phyloP scores from a whole-genome alignment of 371 early-diverging fungal species.

The Circinella umbellata region DNA sequence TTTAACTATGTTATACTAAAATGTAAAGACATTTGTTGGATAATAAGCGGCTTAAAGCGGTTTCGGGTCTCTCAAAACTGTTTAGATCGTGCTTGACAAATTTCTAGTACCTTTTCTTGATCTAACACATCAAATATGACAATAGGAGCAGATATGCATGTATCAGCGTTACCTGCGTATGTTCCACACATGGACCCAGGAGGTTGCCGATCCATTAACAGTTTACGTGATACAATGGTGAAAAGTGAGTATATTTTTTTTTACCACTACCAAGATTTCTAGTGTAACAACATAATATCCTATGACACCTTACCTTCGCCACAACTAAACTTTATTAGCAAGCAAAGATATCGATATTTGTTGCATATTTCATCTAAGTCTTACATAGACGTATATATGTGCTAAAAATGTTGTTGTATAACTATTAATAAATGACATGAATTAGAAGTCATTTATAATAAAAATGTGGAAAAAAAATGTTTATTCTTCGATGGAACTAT shows the following conservation, averaged over 20 bases:
- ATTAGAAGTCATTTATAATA: too few relatives aligned
- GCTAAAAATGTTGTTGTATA: constrained; percentile 18
- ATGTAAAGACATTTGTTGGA: constrained; percentile 6
- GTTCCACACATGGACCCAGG: constrained; percentile 56
- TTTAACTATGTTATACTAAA: constrained; percentile 25
- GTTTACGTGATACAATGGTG: constrained; percentile 43
- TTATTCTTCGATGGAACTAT: constrained; percentile 60
- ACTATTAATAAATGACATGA: too few relatives aligned
- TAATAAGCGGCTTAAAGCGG: constrained; percentile 40
- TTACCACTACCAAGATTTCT: constrained; percentile 59
- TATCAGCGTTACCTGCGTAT: constrained; percentile 53
- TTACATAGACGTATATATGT: constrained; percentile 49
- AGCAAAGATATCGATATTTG: constrained; percentile 46
- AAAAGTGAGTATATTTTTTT: constrained; percentile 57
- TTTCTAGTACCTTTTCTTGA: constrained; percentile 22
- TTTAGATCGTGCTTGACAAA: constrained; percentile 46
- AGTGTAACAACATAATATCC: constrained; percentile 43
- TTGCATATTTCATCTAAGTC: constrained; percentile 65
- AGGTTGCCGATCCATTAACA: constrained; percentile 46
- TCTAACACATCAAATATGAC: constrained; percentile 18
- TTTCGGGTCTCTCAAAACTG: constrained; percentile 48
- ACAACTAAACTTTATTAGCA: constrained; percentile 36
- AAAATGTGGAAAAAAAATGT: neutral
- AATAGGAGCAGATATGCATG: constrained; percentile 50
- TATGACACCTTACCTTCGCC: constrained; percentile 46